These are phyloP conservation scores for Pythium sp. DNA, from an alignment of 352 stramenopile genomes.

Conservation along the genomic window DNA sequence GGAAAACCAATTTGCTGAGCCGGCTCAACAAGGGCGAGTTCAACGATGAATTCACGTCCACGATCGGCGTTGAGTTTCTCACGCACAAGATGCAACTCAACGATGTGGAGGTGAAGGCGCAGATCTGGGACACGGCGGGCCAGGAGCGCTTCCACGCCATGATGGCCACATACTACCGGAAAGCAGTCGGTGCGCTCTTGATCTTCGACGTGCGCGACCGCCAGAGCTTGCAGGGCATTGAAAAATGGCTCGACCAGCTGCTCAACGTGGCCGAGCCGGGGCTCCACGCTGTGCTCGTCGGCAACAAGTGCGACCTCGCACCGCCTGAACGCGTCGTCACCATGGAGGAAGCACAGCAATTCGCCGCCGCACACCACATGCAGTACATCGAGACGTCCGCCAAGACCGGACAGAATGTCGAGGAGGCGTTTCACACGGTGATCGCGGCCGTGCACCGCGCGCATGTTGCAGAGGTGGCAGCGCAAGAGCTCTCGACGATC, in stretches of 20 bases:
- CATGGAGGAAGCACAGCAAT: conserved; percentile 61
- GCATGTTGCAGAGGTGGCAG: conserved; percentile 30
- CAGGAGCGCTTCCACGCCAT: conserved; percentile 87
- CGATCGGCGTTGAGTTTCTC: conserved; percentile 87
- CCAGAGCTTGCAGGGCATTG: conserved; percentile 46
- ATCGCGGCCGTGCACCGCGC: conserved; percentile 56
- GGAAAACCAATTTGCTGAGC: conserved; percentile 84
- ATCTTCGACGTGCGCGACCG: conserved; percentile 76
- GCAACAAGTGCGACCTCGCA: conserved; percentile 73
- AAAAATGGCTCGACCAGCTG: conserved; percentile 72
- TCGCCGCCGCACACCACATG: conserved; percentile 68
- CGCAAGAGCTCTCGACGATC: conserved; percentile 22
- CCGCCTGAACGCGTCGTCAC: conserved; percentile 41
- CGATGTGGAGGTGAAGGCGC: conserved; percentile 67
- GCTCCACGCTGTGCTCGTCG: conserved; percentile 62
- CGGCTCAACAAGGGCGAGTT: conserved; percentile 84
- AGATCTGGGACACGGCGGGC: conserved; percentile 89
- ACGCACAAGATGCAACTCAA: conserved; percentile 76
- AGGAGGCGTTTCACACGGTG: conserved; percentile 55
- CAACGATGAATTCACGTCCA: conserved; percentile 79
- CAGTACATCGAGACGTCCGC: conserved; percentile 79
- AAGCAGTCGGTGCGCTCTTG: conserved; percentile 67
- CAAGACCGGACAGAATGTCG: conserved; percentile 67
- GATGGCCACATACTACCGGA: conserved; percentile 89
- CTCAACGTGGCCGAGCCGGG: conserved; percentile 71